Base-by-base conservation (phyloP, 2,329 filamentous ascomycete species). In the Fusarium xyrophilum region DNA sequence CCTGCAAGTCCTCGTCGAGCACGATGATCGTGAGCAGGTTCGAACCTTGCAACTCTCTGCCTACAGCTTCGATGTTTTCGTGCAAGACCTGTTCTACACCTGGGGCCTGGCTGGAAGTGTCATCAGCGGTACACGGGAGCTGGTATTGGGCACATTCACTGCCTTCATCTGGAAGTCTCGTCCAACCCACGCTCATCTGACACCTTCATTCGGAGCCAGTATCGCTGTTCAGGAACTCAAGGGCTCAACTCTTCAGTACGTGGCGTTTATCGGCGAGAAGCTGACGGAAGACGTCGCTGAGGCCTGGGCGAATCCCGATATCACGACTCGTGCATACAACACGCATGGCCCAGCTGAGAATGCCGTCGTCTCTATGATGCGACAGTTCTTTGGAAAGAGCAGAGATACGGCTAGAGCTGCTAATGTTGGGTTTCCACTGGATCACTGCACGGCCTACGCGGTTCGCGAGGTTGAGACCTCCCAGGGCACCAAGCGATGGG, bases 31-130 rank as follows among this genome's bases (percentile, higher is more conserved):
- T 2, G 64, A 55, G 1, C 65, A 68, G 15, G 65, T 67, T 1
- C 64, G 65, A 1, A 67, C 64, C 0, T 8, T 67, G 0, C 65
- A 67, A 7, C 50, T 67, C 4, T 67, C 64, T 0, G 53, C 65
- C 6, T 68, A 67, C 15, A 67, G 65, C n/a, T 67, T 67, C 7
- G 65, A 67, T 3, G 65, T 67, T 3, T 67, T 67, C 10, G 64
- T 67, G 0, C 65, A 67, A 40, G 65, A 67, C 2, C 35, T 67
- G 0, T 67, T 67, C 6, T 67, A 68, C 11, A 67, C 65, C 0
- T 67, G 64, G 65, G 65, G 65, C 1, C 4, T 67, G 4, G 53
- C 53, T 0, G 65, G 65, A 1, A 54, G 36, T 27, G 40, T 67
- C 7, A 56, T 67, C 3, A 67, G 53, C 0, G 65, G 65, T 0